Percentiles rank a stretch among this genome's conserved stretches.
Conservation (phyloP, 2,329 filamentous ascomycete species). For the Fusarium lateritium region DNA sequence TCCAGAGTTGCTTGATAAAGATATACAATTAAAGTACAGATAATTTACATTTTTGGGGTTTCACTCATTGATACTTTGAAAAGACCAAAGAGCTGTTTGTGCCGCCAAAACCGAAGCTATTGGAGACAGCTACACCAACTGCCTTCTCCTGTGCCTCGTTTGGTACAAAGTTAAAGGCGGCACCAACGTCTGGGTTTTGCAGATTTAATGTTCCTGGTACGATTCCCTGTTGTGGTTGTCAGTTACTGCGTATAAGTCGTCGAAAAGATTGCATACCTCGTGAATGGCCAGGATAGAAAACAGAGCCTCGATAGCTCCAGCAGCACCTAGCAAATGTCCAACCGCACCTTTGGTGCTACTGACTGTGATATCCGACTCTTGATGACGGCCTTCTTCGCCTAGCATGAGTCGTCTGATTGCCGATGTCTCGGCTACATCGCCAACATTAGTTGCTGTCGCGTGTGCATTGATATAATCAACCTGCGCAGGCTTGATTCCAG, state of each 20-base stretch:
- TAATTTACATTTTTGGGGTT: conserved; percentile 9
- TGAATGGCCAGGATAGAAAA: conserved; percentile 85
- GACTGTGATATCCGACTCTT: conserved; percentile 78
- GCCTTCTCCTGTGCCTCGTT: conserved; percentile 76
- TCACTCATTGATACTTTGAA: conserved; percentile 52
- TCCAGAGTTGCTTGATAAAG: not conserved
- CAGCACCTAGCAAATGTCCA: conserved; percentile 91
- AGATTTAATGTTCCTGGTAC: conserved; percentile 93
- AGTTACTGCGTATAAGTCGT: not conserved
- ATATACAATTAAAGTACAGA: conserved; percentile 12
- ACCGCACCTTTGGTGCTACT: conserved; percentile 96
- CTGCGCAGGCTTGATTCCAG: conserved; percentile 74
- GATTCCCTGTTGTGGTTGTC: conserved; percentile 70
- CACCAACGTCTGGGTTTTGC: conserved; percentile 73
- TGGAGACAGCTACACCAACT: conserved; percentile 85
- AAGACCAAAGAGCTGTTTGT: conserved; percentile 95
- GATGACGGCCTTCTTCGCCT: conserved; percentile 75
- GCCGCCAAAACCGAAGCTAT: conserved; percentile 98
- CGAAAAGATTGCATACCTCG: conserved; percentile 72
- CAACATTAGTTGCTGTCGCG: conserved; percentile 88
- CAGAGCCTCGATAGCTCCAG: conserved; percentile 90
- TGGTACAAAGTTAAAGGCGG: conserved; percentile 89
- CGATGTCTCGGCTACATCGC: conserved; percentile 88
- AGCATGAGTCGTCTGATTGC: conserved; percentile 86
- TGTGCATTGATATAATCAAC: conserved; percentile 97